Base-by-base conservation (phyloP, 805 yeast genomes). In the Barnettozyma vustinii region DNA sequence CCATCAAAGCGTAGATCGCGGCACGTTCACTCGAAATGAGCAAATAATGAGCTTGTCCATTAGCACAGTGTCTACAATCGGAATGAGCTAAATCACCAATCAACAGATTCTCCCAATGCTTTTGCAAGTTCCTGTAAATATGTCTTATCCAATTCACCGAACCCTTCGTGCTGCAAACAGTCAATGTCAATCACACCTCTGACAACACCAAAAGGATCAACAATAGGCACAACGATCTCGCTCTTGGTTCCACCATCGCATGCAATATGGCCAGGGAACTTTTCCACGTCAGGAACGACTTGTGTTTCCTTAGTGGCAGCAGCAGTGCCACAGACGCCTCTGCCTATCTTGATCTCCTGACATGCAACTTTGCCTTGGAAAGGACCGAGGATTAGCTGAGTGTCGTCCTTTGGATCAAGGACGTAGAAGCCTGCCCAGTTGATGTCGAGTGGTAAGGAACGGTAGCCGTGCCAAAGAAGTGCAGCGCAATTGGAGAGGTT, bases 281-380 rank as follows among this genome's bases (percentile, higher is more conserved):
- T 64, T 19, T 84, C 73, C 2, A 92, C 98, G 63, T 92, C 79
- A 1, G 75, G 72, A 10, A 92, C 97, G 7, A 90, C 60, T 61
- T 89, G 96, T 1, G 96, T 85, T 40, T 64, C 47, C 48, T 66
- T 65, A 1, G 70, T 54, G 0, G 61, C 52, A 0, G 96, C 96
- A 2, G 96, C 96, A 1, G 79, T 70, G 5, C 99, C 98, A 69
- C 98, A 94, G 0, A 92, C 98, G 13, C 99, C 99, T 50, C 69
- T 74, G 5, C 96, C 97, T 45, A 84, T 70, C 48, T 70, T 61
- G 50, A 92, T 94, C 25, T 70, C 69, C 66, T 94, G 98, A 60
- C 99, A 92, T 0, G 98, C 98, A 3, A 92, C 97, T 65, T 89
- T 89, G 5, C 99, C 99, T 66, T 88, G 96, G 66, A 92, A 92